Evolutionary conservation across 140 eudicot genomes (phyloP), one percentile per base, ranked within the genome.

Genomic region (Oenanthe javanica): DNA sequence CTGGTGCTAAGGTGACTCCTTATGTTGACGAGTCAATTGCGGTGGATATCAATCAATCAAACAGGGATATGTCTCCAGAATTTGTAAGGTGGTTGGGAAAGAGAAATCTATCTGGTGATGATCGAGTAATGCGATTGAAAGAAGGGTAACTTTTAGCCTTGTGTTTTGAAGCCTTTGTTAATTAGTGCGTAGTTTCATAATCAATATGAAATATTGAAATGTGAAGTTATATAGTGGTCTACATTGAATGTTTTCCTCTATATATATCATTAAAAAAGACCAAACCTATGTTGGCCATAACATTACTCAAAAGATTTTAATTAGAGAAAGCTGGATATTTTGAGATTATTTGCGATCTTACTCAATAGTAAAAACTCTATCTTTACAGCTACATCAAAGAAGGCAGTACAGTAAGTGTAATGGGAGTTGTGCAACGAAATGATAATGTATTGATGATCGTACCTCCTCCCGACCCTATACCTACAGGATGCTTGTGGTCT

Each of bases 341-440:
- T 25, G 54, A 21, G 81, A 21, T 23, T 6, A 47, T 15, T 75
- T 66, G 42, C 72, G 50, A 46, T 72, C 36, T 45, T 46, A 25
- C 55, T 19, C 27, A 73, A 43, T 21, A 73, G 3, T 31, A 72
- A 45, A 25, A 4, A 42, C 16, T 76, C 1, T 76, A 51, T 21
- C 31, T 14, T 49, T 49, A 69, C 73, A 93, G 97, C 92, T 93
- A 89, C 89, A 89, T 93, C 31, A 90, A 93, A 86, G 97, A 93
- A 86, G 97, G 97, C 27, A 93, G 97, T 88, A 89, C 93, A 7
- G 97, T 90, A 75, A 93, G 97, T 31, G 91, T 93, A 51, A 86
- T 93, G 97, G 97, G 97, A 82, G 96, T 93, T n/a, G 97, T 93
- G 74, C 96, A 90, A 78, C 86, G 96, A 78, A 89, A 93, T 31